Percentiles rank a stretch among this genome's conserved stretches.
Evolutionary conservation across 2,329 filamentous ascomycete genomes (phyloP).

Genomic region (Knufia fluminis): DNA sequence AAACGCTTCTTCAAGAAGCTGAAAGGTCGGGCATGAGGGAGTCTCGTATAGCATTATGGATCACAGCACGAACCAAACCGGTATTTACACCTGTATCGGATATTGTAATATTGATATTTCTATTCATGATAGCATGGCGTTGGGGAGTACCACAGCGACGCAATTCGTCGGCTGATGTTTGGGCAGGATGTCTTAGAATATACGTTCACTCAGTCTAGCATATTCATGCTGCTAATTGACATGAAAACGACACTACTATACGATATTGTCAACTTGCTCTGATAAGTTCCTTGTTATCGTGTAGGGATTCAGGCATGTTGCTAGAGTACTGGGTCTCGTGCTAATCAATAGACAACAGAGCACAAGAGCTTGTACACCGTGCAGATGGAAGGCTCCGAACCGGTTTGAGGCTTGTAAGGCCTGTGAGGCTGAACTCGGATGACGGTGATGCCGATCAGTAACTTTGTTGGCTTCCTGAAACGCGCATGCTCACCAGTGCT

Average conservation of each 20-base stretch:
- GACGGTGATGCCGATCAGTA: too few species aligned
- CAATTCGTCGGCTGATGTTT: not conserved
- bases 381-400: too few species aligned
- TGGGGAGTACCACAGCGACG: constrained; percentile 1
- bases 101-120: not conserved
- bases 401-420: too few species aligned
- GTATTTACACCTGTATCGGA: not conserved
- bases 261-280: too few species aligned
- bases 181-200: not conserved
- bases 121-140: constrained; percentile 5
- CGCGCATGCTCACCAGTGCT: constrained; percentile 6
- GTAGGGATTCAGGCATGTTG: too few species aligned
- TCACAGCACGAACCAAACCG: not conserved
- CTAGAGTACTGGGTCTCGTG: too few species aligned
- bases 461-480: not conserved
- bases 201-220: not conserved
- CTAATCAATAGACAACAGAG: too few species aligned
- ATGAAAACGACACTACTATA: too few species aligned
- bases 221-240: too few species aligned
- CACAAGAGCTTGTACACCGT: too few species aligned
- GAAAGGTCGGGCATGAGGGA: constrained; percentile 16
- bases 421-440: constrained; percentile 1
- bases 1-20: constrained; percentile 39
- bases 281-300: too few species aligned
- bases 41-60: not conserved